Base-by-base conservation (phyloP, 208 protist species). In the Leishmania guyanensis region DNA sequence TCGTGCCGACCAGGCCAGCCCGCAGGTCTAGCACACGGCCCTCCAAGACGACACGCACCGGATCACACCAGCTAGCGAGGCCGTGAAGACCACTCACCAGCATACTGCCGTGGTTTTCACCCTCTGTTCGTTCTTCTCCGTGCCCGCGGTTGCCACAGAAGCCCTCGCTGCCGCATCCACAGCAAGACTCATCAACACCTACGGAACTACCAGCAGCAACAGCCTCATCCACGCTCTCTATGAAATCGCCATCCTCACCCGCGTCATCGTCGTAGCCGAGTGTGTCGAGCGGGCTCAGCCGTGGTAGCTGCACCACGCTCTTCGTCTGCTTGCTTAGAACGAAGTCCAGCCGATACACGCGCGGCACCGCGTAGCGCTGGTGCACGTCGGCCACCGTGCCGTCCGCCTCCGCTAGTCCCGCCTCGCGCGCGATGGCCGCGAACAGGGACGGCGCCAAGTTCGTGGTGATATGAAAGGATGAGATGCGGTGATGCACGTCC, bases 331-430 rank as follows among this genome's bases (percentile, higher is more conserved):
- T 91, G 71, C 87, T 94, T 8, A 96, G 83, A 26, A 94, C 84
- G 85, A 97, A 95, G 82, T 94, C 92, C 54, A 97, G 90, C 43
- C 90, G 89, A 84, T 92, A 97, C 33, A 96, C 88, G 8, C 88
- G 89, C 26, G 91, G 90, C 5, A 53, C 75, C 26, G 78, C 74
- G 73, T 88, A 90, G 43, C 89, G 93, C 36, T 81, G 83, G 48
- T 84, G 75, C 22, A 82, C 60, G 53, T 94, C 90, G 16, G 91
- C 85, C 10, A 66, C 73, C 16, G 91, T 89, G 74, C 91, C 92
- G 73, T 95, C 92, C 16, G 91, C 72, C 36, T 46, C 60, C 39
- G 82, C 68, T 39, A 80, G 51, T 5, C 73, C 70, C 17, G 87
- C 86, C 66, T 86, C 87, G 48, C 86, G 74, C n/a, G 81, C 82